Evolutionary conservation across 1,139 yeast genomes (phyloP), one percentile per base, ranked within the genome.

Genomic region (Zygoascus meyerae): DNA sequence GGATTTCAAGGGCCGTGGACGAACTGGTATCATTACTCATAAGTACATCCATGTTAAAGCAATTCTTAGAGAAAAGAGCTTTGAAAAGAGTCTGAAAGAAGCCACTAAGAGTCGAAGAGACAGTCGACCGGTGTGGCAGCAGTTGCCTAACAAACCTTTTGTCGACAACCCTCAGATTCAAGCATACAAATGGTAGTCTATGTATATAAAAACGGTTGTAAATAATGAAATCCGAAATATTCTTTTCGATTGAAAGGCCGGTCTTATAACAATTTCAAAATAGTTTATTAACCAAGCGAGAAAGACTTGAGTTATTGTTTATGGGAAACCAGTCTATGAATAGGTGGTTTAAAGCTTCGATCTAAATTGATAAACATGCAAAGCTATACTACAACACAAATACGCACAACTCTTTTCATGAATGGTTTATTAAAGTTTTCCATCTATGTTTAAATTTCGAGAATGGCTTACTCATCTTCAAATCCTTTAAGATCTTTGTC

Each of bases 1-100:
- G n/a, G 96, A 90, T 57, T 74, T 77, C 61, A 89, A 87, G 70
- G 96, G 94, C 53, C 81, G 97, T 71, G 97, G 97, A 54, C 79
- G 96, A 66, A 73, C 78, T 34, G 97, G 97, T 62, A 68, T 85
- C 46, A 77, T 86, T 45, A 76, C 74, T 37, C 95, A 86, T 63
- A 80, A 84, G 53, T 83, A 77, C 64, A 78, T 87, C 48, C 96
- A 92, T 64, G 79, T 90, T 42, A 81, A 84, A 67, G 87, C 86
- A 45, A 74, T 90, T 52, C 72, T 90, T 54, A 83, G 81, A 64
- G 74, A 85, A 6, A 64, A 78, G 51, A 76, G 71, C 16, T 80
- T 80, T 74, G 55, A 56, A 32, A 90, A 84, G 59, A 67, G 69
- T 49, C 65, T 71, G 44, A 68, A 72, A 51, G 74, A 73, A 54